Percentiles rank a stretch among this genome's conserved stretches.
phyloP scores from a whole-genome alignment of 1,284 basidiomycete genomes.

The Gastroboletus turbinatus region DNA sequence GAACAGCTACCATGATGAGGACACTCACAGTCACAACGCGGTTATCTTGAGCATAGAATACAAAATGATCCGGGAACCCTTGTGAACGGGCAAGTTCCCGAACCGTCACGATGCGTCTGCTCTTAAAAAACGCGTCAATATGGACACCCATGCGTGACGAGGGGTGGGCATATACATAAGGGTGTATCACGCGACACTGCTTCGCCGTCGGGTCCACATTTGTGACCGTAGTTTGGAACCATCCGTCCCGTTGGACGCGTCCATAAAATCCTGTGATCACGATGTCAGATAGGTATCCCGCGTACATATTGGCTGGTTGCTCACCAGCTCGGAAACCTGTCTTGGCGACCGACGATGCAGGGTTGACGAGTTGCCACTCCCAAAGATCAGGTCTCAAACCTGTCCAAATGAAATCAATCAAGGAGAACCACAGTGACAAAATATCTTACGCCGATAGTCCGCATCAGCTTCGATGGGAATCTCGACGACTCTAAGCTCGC shows the following conservation, averaged over 20 bases:
- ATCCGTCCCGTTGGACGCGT: slow-evolving; percentile 50
- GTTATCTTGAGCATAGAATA: slow-evolving; percentile 51
- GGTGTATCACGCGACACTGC: slow-evolving; percentile 65
- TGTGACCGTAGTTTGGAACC: slow-evolving; percentile 70
- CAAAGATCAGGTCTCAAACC: slow-evolving; percentile 22
- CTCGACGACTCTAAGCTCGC: slow-evolving; percentile 43
- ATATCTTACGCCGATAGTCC: slow-evolving; percentile 54
- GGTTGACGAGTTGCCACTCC: slow-evolving; percentile 52
- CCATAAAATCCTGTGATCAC: slow-evolving; percentile 55
- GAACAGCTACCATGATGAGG: neutral
- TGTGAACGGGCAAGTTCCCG: slow-evolving; percentile 74
- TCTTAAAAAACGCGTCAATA: slow-evolving; percentile 38
- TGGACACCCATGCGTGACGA: neutral
- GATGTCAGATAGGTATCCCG: neutral
- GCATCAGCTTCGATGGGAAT: slow-evolving; percentile 53
- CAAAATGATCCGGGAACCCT: slow-evolving; percentile 72
- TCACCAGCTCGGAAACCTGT: slow-evolving; percentile 50
- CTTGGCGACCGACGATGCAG: slow-evolving; percentile 53
- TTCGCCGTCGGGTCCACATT: slow-evolving; percentile 75
- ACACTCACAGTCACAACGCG: slow-evolving; percentile 58
- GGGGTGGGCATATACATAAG: slow-evolving; percentile 49
- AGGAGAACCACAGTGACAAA: neutral
- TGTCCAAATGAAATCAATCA: slow-evolving; percentile 5
- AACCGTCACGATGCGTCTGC: slow-evolving; percentile 63
- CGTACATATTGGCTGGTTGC: slow-evolving; percentile 1